Evolutionary conservation across 352 stramenopile species (phyloP).

Genomic region (Globisporangium rhizosaccharum): DNA sequence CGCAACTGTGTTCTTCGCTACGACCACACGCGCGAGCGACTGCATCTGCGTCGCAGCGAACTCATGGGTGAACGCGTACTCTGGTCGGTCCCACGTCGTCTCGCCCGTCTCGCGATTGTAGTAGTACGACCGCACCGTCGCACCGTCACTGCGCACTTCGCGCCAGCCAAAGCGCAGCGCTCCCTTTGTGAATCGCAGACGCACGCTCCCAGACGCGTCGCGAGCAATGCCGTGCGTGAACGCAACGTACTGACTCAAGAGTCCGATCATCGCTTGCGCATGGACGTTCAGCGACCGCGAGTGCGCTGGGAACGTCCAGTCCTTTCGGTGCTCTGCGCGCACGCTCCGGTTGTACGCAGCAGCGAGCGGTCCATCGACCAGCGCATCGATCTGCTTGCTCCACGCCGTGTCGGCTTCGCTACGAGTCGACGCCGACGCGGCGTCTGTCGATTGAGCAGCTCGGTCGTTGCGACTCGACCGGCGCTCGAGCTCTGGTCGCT

Average conservation of each 20-base stretch:
- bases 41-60: constrained; percentile 61
- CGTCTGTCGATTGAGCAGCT: neutral
- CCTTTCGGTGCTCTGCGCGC: constrained; percentile 35
- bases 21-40: constrained; percentile 39
- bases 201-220: constrained; percentile 8
- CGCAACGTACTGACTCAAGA: constrained; percentile 31
- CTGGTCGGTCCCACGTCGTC: constrained; percentile 50
- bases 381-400: constrained; percentile 9
- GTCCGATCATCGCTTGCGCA: constrained; percentile 29
- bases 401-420: constrained; percentile 5
- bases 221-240: constrained; percentile 26
- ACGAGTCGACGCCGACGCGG: neutral
- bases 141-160: constrained; percentile 17
- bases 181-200: constrained; percentile 42
- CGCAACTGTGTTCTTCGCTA: constrained; percentile 26
- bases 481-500: too few relatives aligned
- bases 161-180: constrained; percentile 68
- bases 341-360: constrained; percentile 51
- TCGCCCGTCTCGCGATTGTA: constrained; percentile 34
- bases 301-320: constrained; percentile 43
- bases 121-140: constrained; percentile 27
- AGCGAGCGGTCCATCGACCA: constrained; percentile 15
- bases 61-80: constrained; percentile 67
- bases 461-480: neutral
- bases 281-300: constrained; percentile 51